phyloP scores from a whole-genome alignment of 2,329 filamentous ascomycete species.

The Exophiala bonariae region DNA sequence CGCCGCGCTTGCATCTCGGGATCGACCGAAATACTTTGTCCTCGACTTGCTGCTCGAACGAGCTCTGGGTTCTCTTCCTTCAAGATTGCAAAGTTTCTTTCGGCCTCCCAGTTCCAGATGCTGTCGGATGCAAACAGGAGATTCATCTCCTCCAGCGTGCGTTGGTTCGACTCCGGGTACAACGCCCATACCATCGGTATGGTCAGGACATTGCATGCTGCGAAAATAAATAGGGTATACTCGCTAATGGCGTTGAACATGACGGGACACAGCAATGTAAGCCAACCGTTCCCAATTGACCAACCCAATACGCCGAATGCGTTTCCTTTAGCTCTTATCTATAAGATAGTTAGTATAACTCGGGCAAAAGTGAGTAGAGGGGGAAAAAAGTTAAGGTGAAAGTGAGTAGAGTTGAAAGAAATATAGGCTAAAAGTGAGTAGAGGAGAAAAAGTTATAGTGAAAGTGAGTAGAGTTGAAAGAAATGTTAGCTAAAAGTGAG shows the following conservation, averaged over 20 bases:
- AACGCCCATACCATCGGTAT: constrained; percentile 72
- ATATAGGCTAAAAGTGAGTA: too few relatives aligned
- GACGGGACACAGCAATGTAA: constrained; percentile 56
- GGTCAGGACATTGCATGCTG: constrained; percentile 62
- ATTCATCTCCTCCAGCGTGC: constrained; percentile 75
- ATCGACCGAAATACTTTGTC: constrained; percentile 33
- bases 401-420: too few relatives aligned
- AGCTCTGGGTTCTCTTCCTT: constrained; percentile 61
- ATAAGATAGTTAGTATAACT: too few relatives aligned
- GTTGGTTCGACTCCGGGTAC: constrained; percentile 72
- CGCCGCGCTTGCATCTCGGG: too few relatives aligned
- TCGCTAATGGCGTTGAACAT: constrained; percentile 66
- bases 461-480: too few relatives aligned
- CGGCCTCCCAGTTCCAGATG: constrained; percentile 71
- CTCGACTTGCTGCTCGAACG: constrained; percentile 39
- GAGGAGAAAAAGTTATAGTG: too few relatives aligned
- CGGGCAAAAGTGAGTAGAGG: too few relatives aligned
- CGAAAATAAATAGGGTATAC: constrained; percentile 75
- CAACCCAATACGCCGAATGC: constrained; percentile 75
- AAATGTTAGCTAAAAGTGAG: too few relatives aligned
- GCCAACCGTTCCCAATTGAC: constrained; percentile 73
- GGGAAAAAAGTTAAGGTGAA: too few relatives aligned
- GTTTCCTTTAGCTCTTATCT: constrained; percentile 71
- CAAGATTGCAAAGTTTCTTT: too few relatives aligned
- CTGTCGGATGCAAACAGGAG: constrained; percentile 67